Evolutionary conservation across 441 rosid genomes (phyloP), one percentile per base, ranked within the genome.

Genomic region (Brassica hybrid): DNA sequence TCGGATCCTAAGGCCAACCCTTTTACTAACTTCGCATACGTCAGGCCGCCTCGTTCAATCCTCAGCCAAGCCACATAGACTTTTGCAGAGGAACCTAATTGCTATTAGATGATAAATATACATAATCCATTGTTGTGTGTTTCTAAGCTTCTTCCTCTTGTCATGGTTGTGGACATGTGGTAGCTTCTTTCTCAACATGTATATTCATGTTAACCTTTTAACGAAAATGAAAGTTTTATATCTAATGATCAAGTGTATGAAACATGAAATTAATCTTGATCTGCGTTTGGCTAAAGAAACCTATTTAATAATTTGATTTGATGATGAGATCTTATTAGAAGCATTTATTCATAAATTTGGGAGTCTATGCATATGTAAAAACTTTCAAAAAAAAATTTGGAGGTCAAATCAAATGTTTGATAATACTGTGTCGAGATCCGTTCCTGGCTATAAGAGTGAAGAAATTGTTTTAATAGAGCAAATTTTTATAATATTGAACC

Each of bases 1-100:
- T 61, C 77, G 3, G 81, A 68, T 68, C 68, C 83, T 1, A 76
- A 74, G 69, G 84, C 77, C 18, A 88, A 86, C 58, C 89, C 85
- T 61, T 86, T 85, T 71, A 76, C 54, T 17, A 86, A 86, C 68
- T 86, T 88, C 76, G 81, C 87, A 18, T 88, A 86, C 38, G 90
- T 82, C 45, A 87, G 87, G 84, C 85, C 92, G 63, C 82, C 87
- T 1, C 75, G 83, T 5, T 85, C 87, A 57, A 84, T 85, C 66
- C 86, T 86, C 68, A 77, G 76, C 17, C 77, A 67, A 17, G 27
- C 82, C 58, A 16, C 48, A 52, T 52, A 17, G 27, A 68, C 18
- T 0, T 16, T 6, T 16, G 60, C 23, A 66, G 57, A 43, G 12
- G 16, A 65, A 41, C 56, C 69, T 34, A 11, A 50, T 32, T 50